phyloP scores from a whole-genome alignment of 2,329 filamentous ascomycete species.

The Colletotrichum gloeosporioides region DNA sequence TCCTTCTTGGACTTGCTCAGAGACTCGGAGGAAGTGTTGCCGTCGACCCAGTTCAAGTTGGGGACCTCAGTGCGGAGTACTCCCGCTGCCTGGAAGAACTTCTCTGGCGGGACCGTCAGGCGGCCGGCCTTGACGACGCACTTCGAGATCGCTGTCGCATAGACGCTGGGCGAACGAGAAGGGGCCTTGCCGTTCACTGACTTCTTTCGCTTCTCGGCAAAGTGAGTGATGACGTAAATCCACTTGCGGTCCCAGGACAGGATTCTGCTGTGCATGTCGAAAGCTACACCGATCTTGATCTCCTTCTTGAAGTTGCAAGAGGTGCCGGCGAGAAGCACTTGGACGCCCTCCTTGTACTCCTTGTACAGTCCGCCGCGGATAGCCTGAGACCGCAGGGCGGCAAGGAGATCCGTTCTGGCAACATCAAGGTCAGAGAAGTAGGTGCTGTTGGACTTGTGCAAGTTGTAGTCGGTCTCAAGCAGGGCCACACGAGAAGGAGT shows the following conservation, averaged over 20 bases:
- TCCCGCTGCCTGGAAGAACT: slow-evolving; percentile 8
- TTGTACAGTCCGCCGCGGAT: slow-evolving; percentile 42
- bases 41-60: neutral
- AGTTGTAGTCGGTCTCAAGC: slow-evolving; percentile 73
- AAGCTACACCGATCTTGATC: slow-evolving; percentile 70
- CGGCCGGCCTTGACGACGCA: slow-evolving; percentile 84
- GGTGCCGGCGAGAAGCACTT: slow-evolving; percentile 72
- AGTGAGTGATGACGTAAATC: slow-evolving; percentile 34
- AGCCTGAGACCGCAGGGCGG: slow-evolving; percentile 30
- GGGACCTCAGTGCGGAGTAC: neutral
- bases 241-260: slow-evolving; percentile 35
- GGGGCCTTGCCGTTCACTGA: slow-evolving; percentile 43
- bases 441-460: slow-evolving; percentile 75
- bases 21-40: neutral
- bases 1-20: neutral
- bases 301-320: slow-evolving; percentile 76
- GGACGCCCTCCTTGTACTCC: slow-evolving; percentile 46
- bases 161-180: slow-evolving; percentile 24
- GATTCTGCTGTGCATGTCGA: slow-evolving; percentile 71
- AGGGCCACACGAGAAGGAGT: slow-evolving; percentile 64
- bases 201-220: slow-evolving; percentile 35
- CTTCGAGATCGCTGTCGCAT: slow-evolving; percentile 76
- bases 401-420: slow-evolving; percentile 35
- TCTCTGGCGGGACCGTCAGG: slow-evolving; percentile 77
- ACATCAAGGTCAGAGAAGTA: slow-evolving; percentile 76